phyloP scores from a whole-genome alignment of 345 rosid genomes.

The Eucalyptus tenuipes region DNA sequence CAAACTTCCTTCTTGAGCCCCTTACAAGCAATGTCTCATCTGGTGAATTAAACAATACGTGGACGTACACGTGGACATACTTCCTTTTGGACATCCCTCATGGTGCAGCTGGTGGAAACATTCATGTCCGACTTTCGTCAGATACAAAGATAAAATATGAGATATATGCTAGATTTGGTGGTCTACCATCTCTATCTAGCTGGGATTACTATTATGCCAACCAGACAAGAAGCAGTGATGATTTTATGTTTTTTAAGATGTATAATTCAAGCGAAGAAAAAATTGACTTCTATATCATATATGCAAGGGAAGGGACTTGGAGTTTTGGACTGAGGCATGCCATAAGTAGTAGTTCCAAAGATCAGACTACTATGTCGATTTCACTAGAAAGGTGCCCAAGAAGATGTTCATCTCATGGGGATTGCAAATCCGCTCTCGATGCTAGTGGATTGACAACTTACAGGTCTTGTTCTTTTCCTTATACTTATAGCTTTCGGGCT shows the following conservation, averaged over 20 bases:
- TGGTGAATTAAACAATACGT: slow-evolving; percentile 29
- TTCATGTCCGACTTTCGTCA: slow-evolving; percentile 56
- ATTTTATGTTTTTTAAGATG: slow-evolving; percentile 50
- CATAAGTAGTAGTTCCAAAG: slow-evolving; percentile 8
- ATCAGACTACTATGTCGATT: slow-evolving; percentile 51
- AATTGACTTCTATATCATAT: slow-evolving; percentile 76
- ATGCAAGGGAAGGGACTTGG: slow-evolving; percentile 92
- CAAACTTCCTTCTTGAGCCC: slow-evolving; percentile 56
- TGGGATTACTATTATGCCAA: slow-evolving; percentile 83
- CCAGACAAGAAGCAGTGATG: slow-evolving; percentile 39
- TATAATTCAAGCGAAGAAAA: slow-evolving; percentile 66
- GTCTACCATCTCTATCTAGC: slow-evolving; percentile 49
- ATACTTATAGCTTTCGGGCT: not conserved
- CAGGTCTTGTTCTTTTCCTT: slow-evolving; percentile 29
- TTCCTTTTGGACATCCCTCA: slow-evolving; percentile 62
- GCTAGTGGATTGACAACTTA: slow-evolving; percentile 87
- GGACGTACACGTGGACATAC: slow-evolving; percentile 90
- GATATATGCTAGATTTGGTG: slow-evolving; percentile 71
- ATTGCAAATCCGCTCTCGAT: slow-evolving; percentile 61
- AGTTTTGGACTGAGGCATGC: slow-evolving; percentile 55
- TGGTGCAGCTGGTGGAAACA: slow-evolving; percentile 90
- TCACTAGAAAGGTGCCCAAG: slow-evolving; percentile 90
- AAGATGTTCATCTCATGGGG: slow-evolving; percentile 79
- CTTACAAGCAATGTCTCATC: slow-evolving; percentile 55
- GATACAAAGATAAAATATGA: slow-evolving; percentile 43